Evolutionary conservation across 2,329 filamentous ascomycete species (phyloP).

Genomic region (Beauveria rudraprayagi): DNA sequence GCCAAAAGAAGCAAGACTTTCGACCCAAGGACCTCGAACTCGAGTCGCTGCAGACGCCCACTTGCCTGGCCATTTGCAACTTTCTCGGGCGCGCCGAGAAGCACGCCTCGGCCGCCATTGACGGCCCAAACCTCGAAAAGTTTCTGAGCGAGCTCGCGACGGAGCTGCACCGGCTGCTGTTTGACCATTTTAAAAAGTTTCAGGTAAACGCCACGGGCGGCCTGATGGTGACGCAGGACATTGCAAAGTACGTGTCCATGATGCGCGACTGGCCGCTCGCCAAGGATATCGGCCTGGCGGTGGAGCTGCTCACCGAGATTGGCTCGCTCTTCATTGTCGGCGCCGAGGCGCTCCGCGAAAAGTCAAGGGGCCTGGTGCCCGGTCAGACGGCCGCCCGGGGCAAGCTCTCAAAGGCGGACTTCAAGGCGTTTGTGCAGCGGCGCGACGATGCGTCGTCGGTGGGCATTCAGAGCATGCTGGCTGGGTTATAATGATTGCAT

Average conservation of each 20-base stretch:
- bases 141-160: constrained; percentile 80
- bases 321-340: constrained; percentile 94
- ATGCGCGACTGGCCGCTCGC: constrained; percentile 73
- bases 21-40: constrained; percentile 74
- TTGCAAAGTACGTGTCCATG: constrained; percentile 84
- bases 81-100: constrained; percentile 66
- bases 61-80: constrained; percentile 70
- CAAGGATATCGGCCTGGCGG: constrained; percentile 57
- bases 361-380: constrained; percentile 50
- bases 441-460: constrained; percentile 75
- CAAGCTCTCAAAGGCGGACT: constrained; percentile 57
- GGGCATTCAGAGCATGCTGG: constrained; percentile 76
- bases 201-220: constrained; percentile 87
- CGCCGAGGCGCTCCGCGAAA: constrained; percentile 65
- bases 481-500: constrained; percentile 39
- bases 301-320: constrained; percentile 87
- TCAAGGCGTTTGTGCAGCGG: constrained; percentile 76
- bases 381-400: constrained; percentile 36
- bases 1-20: constrained; percentile 85
- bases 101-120: constrained; percentile 59
- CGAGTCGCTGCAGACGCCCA: constrained; percentile 76
- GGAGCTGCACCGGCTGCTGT: constrained; percentile 66
- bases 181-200: constrained; percentile 93
- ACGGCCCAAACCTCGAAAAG: constrained; percentile 73
- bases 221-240: constrained; percentile 92